Evolutionary conservation across 2,329 filamentous ascomycete species (phyloP).

Genomic region (Lomentospora prolificans): DNA sequence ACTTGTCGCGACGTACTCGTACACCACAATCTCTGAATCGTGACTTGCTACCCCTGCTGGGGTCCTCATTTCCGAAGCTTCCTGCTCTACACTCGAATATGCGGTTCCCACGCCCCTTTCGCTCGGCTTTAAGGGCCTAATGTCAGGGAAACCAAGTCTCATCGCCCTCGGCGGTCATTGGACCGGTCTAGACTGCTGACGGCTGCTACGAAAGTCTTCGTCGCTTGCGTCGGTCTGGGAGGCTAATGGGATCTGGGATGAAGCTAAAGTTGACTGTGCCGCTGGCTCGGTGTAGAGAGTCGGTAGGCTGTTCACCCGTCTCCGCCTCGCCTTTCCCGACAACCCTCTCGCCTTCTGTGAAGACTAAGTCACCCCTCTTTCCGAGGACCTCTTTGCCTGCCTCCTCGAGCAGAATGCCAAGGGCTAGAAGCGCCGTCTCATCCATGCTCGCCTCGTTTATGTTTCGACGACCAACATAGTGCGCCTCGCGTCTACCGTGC

Average conservation of each 20-base stretch:
- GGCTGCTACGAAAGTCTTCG: background rate
- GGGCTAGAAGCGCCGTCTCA: slow-evolving; percentile 65
- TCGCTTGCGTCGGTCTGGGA: background rate
- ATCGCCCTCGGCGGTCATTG: no score
- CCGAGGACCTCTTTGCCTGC: slow-evolving; percentile 51
- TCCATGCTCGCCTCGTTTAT: slow-evolving; percentile 57
- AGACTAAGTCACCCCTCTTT: slow-evolving; percentile 57
- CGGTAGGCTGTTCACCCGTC: background rate
- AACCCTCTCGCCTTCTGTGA: slow-evolving; percentile 48
- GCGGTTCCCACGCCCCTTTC: no score
- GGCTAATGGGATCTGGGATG: background rate
- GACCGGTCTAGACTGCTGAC: background rate
- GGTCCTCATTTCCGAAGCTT: slow-evolving; percentile 2
- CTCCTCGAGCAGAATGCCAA: slow-evolving; percentile 69
- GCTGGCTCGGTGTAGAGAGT: background rate
- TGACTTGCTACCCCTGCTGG: slow-evolving; percentile 2
- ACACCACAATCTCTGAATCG: background rate
- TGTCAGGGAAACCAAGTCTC: no score
- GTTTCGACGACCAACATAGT: slow-evolving; percentile 16
- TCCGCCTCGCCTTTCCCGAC: background rate
- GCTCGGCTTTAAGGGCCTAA: no score
- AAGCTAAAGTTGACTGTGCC: background rate
- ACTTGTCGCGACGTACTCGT: background rate
- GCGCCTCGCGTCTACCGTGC: slow-evolving; percentile 7
- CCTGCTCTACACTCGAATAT: background rate